Base-by-base conservation (phyloP, 108 stramenopile genomes). In the Nitzschia putrida region DNA sequence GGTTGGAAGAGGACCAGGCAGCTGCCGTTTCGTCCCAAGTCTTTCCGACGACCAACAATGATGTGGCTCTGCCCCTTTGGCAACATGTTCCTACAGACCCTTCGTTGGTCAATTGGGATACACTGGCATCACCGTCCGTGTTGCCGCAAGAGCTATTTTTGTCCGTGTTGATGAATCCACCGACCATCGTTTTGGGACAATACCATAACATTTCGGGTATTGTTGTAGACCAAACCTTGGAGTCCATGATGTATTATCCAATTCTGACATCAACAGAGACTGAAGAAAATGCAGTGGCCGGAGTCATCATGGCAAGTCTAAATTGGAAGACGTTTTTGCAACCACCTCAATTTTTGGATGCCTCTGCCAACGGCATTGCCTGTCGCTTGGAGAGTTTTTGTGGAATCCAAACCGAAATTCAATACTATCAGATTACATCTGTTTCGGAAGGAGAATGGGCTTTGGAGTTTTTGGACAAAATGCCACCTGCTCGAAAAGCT, bases 301-400 rank as follows among this genome's bases (percentile, higher is more conserved):
- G 6, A 59, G 38, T 59, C 3, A 29, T 59, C 39, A 40, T 59
- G 29, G 58, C 38, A 12, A 29, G 16, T 23, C 26, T 59, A 1
- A n/a, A 59, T 59, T 59, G 58, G 58, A 37, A 2, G 26, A n/a
- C 29, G n/a, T 59, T 38, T 59, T 59, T 59, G 20, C 58, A 59
- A 38, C 23, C 25, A 25, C n/a, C 37, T 2, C 13, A 18, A 8
- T 9, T 40, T 13, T 13, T 29, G 23, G 58, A 59, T 59, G 14
- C 29, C 3, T 59, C 29, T 2, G 58, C 16, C 58, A n/a, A 40
- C 6, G 26, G 29, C 26, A 39, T 59, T 25, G 23, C 23, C 6
- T 23, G 20, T 56, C 13, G 16, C 8, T 24, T 56, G 12, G 21
- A 25, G 3, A 25, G 20, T 13, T 20, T 25, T 25, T 25, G 23